These are phyloP conservation scores for Ceratobasidium papillatum DNA, from an alignment of 1,284 basidiomycete genomes.

Conservation along the genomic window DNA sequence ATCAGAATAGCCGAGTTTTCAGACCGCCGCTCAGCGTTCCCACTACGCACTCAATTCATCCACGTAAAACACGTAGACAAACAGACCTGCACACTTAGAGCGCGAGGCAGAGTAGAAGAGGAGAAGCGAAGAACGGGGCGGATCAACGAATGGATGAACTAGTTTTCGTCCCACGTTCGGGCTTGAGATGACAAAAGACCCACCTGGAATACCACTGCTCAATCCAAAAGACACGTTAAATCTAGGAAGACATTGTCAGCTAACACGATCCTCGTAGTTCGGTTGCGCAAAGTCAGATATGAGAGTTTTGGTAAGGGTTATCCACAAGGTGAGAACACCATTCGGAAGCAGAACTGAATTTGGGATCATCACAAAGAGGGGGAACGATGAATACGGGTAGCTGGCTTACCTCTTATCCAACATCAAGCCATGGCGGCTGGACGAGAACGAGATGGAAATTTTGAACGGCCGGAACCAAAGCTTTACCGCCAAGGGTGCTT, in stretches of 20 bases:
- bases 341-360: constrained; percentile 87
- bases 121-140: constrained; percentile 54
- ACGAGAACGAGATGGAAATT: neutral
- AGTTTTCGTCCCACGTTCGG: constrained; percentile 62
- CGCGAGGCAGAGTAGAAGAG: constrained; percentile 52
- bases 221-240: neutral
- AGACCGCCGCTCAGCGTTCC: constrained; percentile 57
- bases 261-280: neutral
- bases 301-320: constrained; percentile 68
- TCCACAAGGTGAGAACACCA: constrained; percentile 71
- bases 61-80: constrained; percentile 61
- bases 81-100: constrained; percentile 52
- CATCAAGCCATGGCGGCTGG: neutral
- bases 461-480: neutral
- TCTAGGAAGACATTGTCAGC: neutral
- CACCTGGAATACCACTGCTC: neutral
- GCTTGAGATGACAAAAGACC: neutral
- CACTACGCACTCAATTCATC: constrained; percentile 53
- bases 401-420: neutral
- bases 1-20: constrained; percentile 82
- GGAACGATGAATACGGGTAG: neutral
- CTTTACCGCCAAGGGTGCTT: neutral
- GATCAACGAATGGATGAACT: constrained; percentile 87
- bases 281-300: constrained; percentile 56
- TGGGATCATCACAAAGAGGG: constrained; percentile 61